Percentiles rank a stretch among this genome's conserved stretches.
Evolutionary conservation across 1,284 basidiomycete species (phyloP).

Genomic region (Microbotryum scabiosae): DNA sequence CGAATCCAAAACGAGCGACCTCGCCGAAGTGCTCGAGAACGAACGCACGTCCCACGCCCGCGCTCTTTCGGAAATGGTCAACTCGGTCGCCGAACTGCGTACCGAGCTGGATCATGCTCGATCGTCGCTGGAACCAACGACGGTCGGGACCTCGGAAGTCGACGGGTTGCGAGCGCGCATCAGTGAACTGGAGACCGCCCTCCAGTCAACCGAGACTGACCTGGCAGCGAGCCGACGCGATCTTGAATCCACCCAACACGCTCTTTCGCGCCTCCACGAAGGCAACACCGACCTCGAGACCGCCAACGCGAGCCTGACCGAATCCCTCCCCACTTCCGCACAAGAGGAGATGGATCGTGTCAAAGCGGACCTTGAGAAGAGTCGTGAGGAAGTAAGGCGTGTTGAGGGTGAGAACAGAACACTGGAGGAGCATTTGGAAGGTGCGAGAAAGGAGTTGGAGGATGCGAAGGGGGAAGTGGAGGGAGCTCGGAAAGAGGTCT

Average conservation of each 20-base stretch:
- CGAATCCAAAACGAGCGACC: not conserved
- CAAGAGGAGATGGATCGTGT: not conserved
- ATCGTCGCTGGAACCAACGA: not conserved
- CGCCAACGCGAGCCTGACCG: slow-evolving; percentile 4
- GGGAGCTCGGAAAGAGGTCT: not conserved
- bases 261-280: slow-evolving; percentile 10
- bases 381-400: slow-evolving; percentile 10
- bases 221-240: slow-evolving; percentile 9
- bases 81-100: not conserved
- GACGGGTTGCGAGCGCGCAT: too few relatives aligned
- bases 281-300: not conserved
- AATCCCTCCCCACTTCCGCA: slow-evolving; percentile 1
- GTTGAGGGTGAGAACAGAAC: slow-evolving; percentile 4
- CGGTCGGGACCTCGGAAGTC: not conserved
- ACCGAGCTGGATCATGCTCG: not conserved
- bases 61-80: too few relatives aligned
- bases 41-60: not conserved
- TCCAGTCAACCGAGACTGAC: not conserved
- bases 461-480: slow-evolving; percentile 12
- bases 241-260: slow-evolving; percentile 10
- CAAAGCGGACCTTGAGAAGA: slow-evolving; percentile 7
- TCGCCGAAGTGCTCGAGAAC: not conserved
- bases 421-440: slow-evolving; percentile 21
- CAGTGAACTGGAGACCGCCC: too few relatives aligned
- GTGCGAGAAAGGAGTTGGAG: slow-evolving; percentile 14